Evolutionary conservation across 495 filamentous ascomycete species (phyloP), one percentile per base, ranked within the genome.

Genomic region (Tuber calosporum): DNA sequence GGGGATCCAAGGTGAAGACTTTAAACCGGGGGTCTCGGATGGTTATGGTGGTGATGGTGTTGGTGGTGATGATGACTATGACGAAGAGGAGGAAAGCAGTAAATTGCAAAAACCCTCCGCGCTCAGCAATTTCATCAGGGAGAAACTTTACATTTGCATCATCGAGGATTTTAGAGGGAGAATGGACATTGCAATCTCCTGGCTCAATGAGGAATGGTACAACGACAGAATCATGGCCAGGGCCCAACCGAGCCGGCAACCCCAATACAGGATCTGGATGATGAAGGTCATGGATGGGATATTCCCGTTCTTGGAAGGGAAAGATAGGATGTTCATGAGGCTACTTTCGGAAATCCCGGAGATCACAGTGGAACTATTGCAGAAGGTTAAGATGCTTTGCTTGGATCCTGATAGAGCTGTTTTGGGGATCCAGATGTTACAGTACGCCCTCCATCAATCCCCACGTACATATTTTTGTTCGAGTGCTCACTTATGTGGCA

Each of bases 181-280:
- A 36, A 92, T 98, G 72, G 93, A 93, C 72, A 86, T 93, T 45
- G 94, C 92, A 3, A 90, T 97, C 70, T 87, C 89, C 26, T 99
- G 95, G 95, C 85, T 98, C 38, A 94, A 90, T 79, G 95, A 99
- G 82, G 95, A 99, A 83, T 99, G 94, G 94, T 98, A 96, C 83
- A 95, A 93, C 80, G 96, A 97, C 82, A 88, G 88, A 53, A 82
- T 97, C 37, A 87, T 87, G 74, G 72, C 72, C 45, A 84, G 86
- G 62, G 83, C 85, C 66, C 79, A 83, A 11, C 73, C 79, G 11
- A 80, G 81, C 34, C 82, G 86, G 11, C 83, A 85, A 11, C 79
- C 87, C 41, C 86, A 94, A 77, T 98, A 97, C 82, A 89, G 92
- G 71, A 88, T 87, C 79, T 97, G 92, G 89, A 88, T 89, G 19